A percentile compares a stretch with the other conserved stretches of the same genome.
Conservation (phyloP, 148 eudicot species). For the Talinum fruticosum region DNA sequence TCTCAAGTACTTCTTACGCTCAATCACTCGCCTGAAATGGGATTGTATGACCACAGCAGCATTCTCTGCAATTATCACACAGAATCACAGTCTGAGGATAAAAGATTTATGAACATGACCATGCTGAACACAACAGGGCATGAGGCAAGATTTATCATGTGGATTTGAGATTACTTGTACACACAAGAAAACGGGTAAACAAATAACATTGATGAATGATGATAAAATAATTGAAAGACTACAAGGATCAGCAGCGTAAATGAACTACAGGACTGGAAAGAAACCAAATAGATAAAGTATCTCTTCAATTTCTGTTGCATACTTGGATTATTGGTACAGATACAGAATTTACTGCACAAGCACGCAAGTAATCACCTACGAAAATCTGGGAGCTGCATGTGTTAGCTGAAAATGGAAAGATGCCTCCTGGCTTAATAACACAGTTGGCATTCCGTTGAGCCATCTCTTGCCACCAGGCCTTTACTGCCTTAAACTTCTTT, state of each 20-base stretch:
- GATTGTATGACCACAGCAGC: slow-evolving; percentile 68
- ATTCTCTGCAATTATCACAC: slow-evolving; percentile 44
- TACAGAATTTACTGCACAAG: neutral
- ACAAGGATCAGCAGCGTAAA: neutral
- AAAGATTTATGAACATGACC: neutral
- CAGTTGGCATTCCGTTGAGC: slow-evolving; percentile 47
- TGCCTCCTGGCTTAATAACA: slow-evolving; percentile 26
- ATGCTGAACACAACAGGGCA: too few species aligned
- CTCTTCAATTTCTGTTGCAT: too few species aligned
- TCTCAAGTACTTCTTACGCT: slow-evolving; percentile 39
- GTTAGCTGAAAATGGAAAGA: slow-evolving; percentile 29
- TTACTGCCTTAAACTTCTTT: slow-evolving; percentile 64
- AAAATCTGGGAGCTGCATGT: slow-evolving; percentile 32
- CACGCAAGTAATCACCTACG: slow-evolving; percentile 36
- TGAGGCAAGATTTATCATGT: too few species aligned
- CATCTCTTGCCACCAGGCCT: slow-evolving; percentile 96
- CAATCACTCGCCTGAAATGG: slow-evolving; percentile 41
- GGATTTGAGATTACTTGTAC: too few species aligned
- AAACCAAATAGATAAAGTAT: neutral
- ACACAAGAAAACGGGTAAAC: too few species aligned
- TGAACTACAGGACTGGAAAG: neutral
- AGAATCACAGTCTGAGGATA: slow-evolving; percentile 3
- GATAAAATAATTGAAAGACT: too few species aligned
- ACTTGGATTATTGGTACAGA: neutral
- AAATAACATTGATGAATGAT: too few species aligned